Evolutionary conservation across 1,284 basidiomycete genomes (phyloP).

Genomic region (Pseudozyma hubeiensis): DNA sequence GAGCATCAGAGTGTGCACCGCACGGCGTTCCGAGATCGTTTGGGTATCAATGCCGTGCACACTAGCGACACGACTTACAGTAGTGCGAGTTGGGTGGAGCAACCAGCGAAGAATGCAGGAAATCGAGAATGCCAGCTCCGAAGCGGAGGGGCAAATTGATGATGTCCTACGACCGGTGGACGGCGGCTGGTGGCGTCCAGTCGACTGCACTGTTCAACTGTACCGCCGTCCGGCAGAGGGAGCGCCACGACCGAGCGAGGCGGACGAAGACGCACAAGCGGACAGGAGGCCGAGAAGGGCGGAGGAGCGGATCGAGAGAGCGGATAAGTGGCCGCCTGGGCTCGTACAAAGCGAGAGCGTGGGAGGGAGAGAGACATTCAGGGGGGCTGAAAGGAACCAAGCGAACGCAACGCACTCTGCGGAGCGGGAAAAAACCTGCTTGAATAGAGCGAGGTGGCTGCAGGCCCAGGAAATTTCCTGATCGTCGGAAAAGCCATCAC

Average conservation of each 20-base stretch:
- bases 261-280: constrained; percentile 1
- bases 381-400: background rate
- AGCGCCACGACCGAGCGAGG: too few species aligned
- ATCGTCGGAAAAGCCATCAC: constrained; percentile 2
- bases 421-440: too few species aligned
- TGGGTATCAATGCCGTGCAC: too few species aligned
- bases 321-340: too few species aligned
- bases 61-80: too few species aligned
- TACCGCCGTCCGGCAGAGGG: too few species aligned
- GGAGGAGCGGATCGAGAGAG: background rate
- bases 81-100: too few species aligned
- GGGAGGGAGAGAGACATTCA: background rate
- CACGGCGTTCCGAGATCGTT: too few species aligned
- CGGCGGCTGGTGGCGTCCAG: too few species aligned
- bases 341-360: background rate
- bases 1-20: too few species aligned
- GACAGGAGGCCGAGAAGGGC: background rate
- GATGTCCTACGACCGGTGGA: too few species aligned
- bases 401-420: background rate
- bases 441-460: too few species aligned
- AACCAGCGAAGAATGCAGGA: constrained; percentile 1
- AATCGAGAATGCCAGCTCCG: constrained; percentile 2
- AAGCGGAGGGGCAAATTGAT: background rate
- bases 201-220: background rate
- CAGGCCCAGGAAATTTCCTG: constrained; percentile 1